Conservation (phyloP, 2,329 filamentous ascomycete genomes). For the Cyphellophora europaea region DNA sequence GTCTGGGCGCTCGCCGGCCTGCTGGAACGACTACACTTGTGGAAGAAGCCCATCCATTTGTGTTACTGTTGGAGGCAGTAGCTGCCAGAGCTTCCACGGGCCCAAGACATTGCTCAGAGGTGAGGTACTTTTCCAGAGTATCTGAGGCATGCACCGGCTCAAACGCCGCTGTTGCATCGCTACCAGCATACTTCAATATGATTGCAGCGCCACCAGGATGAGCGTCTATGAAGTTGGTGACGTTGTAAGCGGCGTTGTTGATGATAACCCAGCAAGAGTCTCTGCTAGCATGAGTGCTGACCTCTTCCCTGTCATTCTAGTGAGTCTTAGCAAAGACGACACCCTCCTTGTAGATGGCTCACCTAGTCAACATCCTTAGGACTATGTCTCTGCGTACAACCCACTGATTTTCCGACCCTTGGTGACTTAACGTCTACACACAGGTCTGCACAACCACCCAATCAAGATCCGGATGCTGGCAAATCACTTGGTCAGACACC, state of each 20-base stretch:
- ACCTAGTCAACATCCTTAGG: too few relatives aligned
- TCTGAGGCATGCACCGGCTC: not conserved
- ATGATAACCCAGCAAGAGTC: not conserved
- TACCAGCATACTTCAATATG: not conserved
- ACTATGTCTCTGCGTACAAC: too few relatives aligned
- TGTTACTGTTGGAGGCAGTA: not conserved
- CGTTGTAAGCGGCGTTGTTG: constrained; percentile 12
- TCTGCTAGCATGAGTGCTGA: not conserved
- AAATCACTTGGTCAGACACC: too few relatives aligned
- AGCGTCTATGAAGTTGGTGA: constrained; percentile 8
- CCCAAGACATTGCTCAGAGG: not conserved
- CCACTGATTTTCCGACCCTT: too few relatives aligned
- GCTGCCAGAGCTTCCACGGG: constrained; percentile 1
- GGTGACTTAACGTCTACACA: too few relatives aligned
- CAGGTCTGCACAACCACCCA: too few relatives aligned
- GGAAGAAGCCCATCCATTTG: not conserved
- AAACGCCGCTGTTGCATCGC: not conserved
- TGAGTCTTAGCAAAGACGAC: too few relatives aligned
- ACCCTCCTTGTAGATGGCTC: too few relatives aligned
- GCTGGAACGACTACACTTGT: not conserved
- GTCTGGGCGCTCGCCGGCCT: constrained; percentile 13
- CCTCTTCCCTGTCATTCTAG: too few relatives aligned
- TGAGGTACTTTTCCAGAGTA: not conserved
- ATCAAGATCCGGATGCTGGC: too few relatives aligned
- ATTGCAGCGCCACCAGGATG: constrained; percentile 1